Percentiles rank a stretch among this genome's conserved stretches.
phyloP scores from a whole-genome alignment of 257 asterid species.

The Solanum etuberosum region DNA sequence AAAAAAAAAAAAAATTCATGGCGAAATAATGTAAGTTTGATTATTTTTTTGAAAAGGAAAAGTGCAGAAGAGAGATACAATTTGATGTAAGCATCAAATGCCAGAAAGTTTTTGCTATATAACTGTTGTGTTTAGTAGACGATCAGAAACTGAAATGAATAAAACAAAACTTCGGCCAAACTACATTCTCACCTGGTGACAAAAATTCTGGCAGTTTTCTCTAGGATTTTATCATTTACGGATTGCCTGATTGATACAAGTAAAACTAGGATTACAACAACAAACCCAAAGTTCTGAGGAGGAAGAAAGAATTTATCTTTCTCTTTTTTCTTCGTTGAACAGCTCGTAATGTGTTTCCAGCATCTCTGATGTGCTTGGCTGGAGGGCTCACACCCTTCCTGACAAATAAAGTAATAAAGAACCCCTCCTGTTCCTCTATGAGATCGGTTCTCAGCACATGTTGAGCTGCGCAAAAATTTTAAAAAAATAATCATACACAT shows the following conservation, averaged over 20 bases:
- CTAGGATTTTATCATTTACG: not conserved
- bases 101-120: not conserved
- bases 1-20: too few species aligned
- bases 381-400: constrained; percentile 11
- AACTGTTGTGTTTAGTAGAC: not conserved
- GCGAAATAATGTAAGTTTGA: not conserved
- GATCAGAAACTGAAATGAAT: not conserved
- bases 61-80: not conserved
- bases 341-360: not conserved
- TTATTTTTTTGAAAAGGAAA: not conserved
- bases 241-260: not conserved
- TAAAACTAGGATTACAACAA: not conserved
- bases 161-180: not conserved
- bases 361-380: not conserved
- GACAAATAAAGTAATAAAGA: constrained; percentile 70
- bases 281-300: not conserved
- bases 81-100: not conserved
- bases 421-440: constrained; percentile 67
- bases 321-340: not conserved
- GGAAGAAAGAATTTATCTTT: not conserved
- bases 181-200: not conserved
- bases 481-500: not conserved
- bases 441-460: constrained; percentile 59
- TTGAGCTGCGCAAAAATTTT: constrained; percentile 30
- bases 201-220: not conserved